Percentiles rank a stretch among this genome's conserved stretches.
Conservation (phyloP, 2,329 filamentous ascomycete genomes). For the Alternaria sp. region DNA sequence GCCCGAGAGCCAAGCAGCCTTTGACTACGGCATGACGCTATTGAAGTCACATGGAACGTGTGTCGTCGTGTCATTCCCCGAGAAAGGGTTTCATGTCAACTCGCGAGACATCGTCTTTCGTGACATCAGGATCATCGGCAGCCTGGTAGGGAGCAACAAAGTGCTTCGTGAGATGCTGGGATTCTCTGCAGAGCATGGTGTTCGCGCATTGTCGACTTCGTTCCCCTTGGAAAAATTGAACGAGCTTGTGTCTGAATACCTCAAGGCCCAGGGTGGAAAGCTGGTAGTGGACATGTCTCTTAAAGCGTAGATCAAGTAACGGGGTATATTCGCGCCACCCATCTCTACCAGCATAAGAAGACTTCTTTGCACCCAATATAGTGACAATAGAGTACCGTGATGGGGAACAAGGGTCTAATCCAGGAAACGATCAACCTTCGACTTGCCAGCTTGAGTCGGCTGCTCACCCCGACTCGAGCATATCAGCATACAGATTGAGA, state of each 20-base stretch:
- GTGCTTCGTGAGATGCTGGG: conserved; percentile 52
- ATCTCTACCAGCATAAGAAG: neutral
- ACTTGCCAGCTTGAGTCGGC: neutral
- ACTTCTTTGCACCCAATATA: neutral
- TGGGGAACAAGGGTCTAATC: neutral
- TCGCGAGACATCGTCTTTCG: conserved; percentile 56
- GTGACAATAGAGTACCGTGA: neutral
- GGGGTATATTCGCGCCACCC: too few relatives aligned
- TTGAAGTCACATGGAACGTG: conserved; percentile 58
- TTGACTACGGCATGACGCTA: conserved; percentile 58
- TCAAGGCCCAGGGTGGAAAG: conserved; percentile 57
- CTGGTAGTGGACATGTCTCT: conserved; percentile 55
- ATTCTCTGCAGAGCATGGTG: conserved; percentile 49
- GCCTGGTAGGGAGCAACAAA: conserved; percentile 55
- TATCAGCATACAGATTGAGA: conserved; percentile 54
- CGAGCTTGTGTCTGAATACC: conserved; percentile 56
- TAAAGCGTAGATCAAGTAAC: neutral
- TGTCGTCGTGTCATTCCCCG: conserved; percentile 59
- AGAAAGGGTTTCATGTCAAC: conserved; percentile 55
- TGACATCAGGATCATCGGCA: conserved; percentile 55
- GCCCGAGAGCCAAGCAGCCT: conserved; percentile 58
- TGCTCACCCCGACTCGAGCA: conserved; percentile 49
- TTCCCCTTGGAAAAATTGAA: conserved; percentile 52
- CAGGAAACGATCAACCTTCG: neutral
- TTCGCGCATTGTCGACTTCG: conserved; percentile 49